Evolutionary conservation across 306 rosid species (phyloP).

Genomic region (Corylus americana): DNA sequence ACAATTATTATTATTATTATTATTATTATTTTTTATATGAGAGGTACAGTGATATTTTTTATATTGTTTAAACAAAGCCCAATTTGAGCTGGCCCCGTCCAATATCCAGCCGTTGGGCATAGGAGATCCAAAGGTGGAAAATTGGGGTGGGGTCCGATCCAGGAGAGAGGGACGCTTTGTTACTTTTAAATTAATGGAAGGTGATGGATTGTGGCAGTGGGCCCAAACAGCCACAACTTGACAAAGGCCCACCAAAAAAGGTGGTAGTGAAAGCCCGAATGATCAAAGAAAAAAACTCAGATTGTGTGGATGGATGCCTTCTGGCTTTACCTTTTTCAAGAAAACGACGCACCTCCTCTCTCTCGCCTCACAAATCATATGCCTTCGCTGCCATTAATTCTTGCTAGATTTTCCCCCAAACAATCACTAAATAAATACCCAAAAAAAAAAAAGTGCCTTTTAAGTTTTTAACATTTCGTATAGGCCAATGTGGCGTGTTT

Average conservation of each 20-base stretch:
- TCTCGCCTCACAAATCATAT: constrained; percentile 19
- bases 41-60: no score
- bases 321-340: constrained; percentile 9
- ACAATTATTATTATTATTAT: no score
- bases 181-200: constrained; percentile 13
- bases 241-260: not conserved
- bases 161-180: not conserved
- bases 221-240: constrained; percentile 1
- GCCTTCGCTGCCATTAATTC: constrained; percentile 26
- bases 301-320: not conserved
- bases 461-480: no score
- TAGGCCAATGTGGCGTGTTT: no score
- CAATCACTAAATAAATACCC: no score
- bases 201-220: constrained; percentile 17
- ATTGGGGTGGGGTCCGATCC: not conserved
- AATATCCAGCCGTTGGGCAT: not conserved
- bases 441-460: no score
- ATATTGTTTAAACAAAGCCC: no score
- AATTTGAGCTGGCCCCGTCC: not conserved
- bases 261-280: not conserved
- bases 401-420: not conserved
- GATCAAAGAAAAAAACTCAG: not conserved
- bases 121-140: not conserved
- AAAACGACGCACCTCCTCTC: constrained; percentile 25
- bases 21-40: no score